phyloP scores from a whole-genome alignment of 2,329 filamentous ascomycete species.

The Simplicillium sp. region DNA sequence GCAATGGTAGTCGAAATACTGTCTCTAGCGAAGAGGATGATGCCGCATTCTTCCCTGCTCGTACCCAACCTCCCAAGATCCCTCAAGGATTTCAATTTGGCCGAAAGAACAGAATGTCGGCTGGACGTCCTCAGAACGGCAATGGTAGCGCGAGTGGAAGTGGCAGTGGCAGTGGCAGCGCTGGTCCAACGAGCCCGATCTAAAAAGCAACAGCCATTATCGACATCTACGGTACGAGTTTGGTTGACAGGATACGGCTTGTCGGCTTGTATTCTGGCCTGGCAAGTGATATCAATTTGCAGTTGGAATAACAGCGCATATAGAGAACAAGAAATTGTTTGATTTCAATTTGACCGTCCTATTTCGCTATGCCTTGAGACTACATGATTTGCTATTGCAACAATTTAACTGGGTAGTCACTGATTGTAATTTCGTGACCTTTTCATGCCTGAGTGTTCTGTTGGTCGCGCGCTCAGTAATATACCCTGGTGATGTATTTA shows the following conservation, averaged over 20 bases:
- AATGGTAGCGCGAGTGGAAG: not conserved
- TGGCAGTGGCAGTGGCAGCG: slow-evolving; percentile 34
- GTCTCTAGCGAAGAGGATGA: slow-evolving; percentile 45
- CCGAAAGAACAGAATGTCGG: not conserved
- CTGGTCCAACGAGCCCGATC: slow-evolving; percentile 42
- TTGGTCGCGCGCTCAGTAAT: no score
- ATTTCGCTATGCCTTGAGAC: not conserved
- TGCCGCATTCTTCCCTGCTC: not conserved
- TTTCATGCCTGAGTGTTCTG: no score
- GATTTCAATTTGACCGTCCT: not conserved
- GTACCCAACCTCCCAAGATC: not conserved
- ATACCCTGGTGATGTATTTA: no score
- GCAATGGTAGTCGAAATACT: slow-evolving; percentile 57
- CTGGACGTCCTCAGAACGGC: not conserved
- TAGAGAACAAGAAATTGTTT: slow-evolving; percentile 1
- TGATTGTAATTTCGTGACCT: no score
- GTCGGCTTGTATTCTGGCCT: slow-evolving; percentile 1
- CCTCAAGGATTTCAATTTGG: not conserved
- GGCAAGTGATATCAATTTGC: slow-evolving; percentile 1
- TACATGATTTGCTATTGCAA: not conserved
- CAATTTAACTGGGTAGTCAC: no score
- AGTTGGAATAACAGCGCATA: slow-evolving; percentile 4
- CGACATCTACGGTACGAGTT: slow-evolving; percentile 3
- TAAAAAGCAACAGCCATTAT: slow-evolving; percentile 12
- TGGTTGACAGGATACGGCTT: not conserved